These are phyloP conservation scores for Fraxinus albicans DNA, from an alignment of 305 asterid species.

Conservation along the genomic window DNA sequence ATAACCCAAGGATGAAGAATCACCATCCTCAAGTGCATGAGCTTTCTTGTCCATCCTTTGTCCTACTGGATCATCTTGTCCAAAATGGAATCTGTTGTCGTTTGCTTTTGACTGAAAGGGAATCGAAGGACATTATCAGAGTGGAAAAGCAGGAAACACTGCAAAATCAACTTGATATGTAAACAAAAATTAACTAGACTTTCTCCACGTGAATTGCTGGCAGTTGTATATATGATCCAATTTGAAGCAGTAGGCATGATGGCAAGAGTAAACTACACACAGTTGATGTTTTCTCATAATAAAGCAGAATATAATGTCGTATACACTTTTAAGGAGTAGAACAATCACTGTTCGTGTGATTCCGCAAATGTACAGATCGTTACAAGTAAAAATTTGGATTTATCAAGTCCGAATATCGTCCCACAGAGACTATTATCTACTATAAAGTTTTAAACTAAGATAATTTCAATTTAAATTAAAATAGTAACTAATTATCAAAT, in stretches of 20 bases:
- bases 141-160: neutral
- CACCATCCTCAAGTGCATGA: constrained; percentile 33
- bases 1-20: constrained; percentile 25
- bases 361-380: no score
- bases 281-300: neutral
- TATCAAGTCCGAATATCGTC: no score
- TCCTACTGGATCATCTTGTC: constrained; percentile 38
- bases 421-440: no score
- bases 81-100: constrained; percentile 39
- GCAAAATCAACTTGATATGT: neutral
- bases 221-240: neutral
- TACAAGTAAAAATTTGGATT: no score
- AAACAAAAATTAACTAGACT: neutral
- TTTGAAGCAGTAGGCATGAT: neutral
- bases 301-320: no score
- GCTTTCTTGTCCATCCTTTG: constrained; percentile 37
- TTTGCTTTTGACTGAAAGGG: constrained; percentile 59
- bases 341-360: no score
- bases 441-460: no score
- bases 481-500: no score
- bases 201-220: neutral
- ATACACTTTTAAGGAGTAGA: neutral
- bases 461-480: no score
- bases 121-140: neutral
- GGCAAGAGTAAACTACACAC: neutral